Percentiles rank a stretch among this genome's conserved stretches.
Evolutionary conservation across 2,329 filamentous ascomycete species (phyloP).

Genomic region (Aspergillus luchuensis): DNA sequence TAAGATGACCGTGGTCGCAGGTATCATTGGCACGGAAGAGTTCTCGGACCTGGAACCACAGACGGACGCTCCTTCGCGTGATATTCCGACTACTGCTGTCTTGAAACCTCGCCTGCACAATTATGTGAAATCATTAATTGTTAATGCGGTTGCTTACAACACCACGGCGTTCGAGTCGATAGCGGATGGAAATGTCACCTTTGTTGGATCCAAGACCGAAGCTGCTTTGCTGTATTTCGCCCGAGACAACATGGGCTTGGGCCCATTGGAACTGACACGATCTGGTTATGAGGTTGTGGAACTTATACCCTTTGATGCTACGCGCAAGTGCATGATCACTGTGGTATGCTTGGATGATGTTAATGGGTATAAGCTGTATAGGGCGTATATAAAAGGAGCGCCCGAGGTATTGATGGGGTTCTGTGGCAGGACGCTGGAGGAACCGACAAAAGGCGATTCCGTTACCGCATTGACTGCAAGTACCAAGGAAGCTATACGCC

Average conservation of each 20-base stretch:
- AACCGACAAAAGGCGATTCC: slow-evolving; percentile 35
- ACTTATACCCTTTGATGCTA: slow-evolving; percentile 71
- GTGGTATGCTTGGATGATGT: slow-evolving; percentile 33
- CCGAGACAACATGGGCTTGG: slow-evolving; percentile 64
- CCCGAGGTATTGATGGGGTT: slow-evolving; percentile 43
- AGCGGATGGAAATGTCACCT: slow-evolving; percentile 61
- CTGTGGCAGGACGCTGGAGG: neutral
- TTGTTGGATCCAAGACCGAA: slow-evolving; percentile 75
- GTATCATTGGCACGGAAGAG: slow-evolving; percentile 21
- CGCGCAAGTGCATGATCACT: slow-evolving; percentile 63
- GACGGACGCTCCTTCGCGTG: neutral
- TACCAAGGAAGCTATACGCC: slow-evolving; percentile 26
- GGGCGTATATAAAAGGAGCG: slow-evolving; percentile 48
- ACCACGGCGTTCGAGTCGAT: slow-evolving; percentile 75
- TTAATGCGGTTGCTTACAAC: neutral
- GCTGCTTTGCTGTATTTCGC: slow-evolving; percentile 69
- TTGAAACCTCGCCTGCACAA: neutral
- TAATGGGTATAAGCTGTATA: slow-evolving; percentile 25
- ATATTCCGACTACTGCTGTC: slow-evolving; percentile 32
- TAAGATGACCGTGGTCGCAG: slow-evolving; percentile 60
- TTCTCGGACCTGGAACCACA: neutral
- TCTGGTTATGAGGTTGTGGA: slow-evolving; percentile 62
- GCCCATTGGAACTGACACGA: slow-evolving; percentile 60
- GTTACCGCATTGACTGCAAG: slow-evolving; percentile 21
- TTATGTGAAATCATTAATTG: neutral